Evolutionary conservation across 2,329 filamentous ascomycete genomes (phyloP), one percentile per base, ranked within the genome.

Genomic region (Clonostachys solani): DNA sequence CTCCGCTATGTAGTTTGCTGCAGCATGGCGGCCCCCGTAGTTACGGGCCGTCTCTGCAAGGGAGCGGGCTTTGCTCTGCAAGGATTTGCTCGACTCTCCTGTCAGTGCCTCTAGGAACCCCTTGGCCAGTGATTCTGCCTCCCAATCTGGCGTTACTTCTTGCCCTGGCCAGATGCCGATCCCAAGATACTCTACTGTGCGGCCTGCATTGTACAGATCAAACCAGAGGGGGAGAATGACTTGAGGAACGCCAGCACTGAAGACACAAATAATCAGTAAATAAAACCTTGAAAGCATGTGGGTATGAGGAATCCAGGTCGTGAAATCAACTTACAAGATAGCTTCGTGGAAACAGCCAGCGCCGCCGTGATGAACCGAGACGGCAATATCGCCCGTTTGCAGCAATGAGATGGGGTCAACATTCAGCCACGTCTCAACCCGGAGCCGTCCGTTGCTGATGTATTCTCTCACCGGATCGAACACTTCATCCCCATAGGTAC

Each of bases 331-430:
- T 55, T 56, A 73, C 72, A 57, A 58, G 45, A 73, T 54, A 6
- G 68, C 67, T 54, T 78, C 74, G 34, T 72, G 64, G 47, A 65
- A 77, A 12, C 58, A 65, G 49, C 65, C 68, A 0, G 68, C 56
- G 1, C 68, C 69, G 3, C 69, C 69, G 43, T 73, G 69, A 44
- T 71, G 64, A 2, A 71, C 62, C 1, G 55, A 63, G 5, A 56
- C 55, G 5, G 62, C 50, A 7, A 71, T 55, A 43, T 68, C 42
- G 0, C 66, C 67, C 6, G 60, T 63, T 41, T 65, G 53, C 8
- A 71, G 52, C 6, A 72, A 50, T 2, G 66, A 56, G 3, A 55
- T 45, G 1, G 62, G 64, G 36, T 68, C 64, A 13, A 58, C 57
- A 0, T 50, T 49, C 4, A 68, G 44, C 65, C 65, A 68, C 6